Percentiles rank a stretch among this genome's conserved stretches.
Evolutionary conservation across 257 asterid genomes (phyloP).

Genomic region (Eucommia ulmoides): DNA sequence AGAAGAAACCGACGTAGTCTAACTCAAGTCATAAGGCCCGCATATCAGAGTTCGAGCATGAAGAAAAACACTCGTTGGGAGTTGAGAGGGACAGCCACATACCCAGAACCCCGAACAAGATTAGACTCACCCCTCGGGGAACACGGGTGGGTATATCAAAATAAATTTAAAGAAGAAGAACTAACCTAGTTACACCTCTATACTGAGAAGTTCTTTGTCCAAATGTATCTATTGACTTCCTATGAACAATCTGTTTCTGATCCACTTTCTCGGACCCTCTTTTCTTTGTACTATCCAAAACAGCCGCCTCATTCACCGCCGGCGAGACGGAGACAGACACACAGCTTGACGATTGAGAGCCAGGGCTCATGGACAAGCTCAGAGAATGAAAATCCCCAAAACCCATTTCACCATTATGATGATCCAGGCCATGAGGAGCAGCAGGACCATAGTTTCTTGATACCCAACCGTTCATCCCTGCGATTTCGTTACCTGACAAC

Average conservation of each 20-base stretch:
- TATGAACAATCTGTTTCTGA: constrained; percentile 65
- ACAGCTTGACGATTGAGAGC: constrained; percentile 85
- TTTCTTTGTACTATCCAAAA: constrained; percentile 52
- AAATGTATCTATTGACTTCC: constrained; percentile 89
- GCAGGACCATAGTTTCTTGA: constrained; percentile 26
- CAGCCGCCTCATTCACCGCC: constrained; percentile 30
- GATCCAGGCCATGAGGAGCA: constrained; percentile 22
- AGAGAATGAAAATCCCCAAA: constrained; percentile 68
- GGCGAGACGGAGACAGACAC: constrained; percentile 49
- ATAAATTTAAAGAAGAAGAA: constrained; percentile 6
- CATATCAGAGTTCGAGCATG: too few species aligned
- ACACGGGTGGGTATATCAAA: too few species aligned
- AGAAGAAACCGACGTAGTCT: too few species aligned
- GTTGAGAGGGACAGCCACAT: too few species aligned
- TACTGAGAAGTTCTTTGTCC: constrained; percentile 95
- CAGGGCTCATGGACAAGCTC: constrained; percentile 90
- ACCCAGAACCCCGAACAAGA: too few species aligned
- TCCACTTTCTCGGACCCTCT: constrained; percentile 55
- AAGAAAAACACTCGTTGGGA: not conserved
- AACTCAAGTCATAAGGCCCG: too few species aligned
- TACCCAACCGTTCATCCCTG: constrained; percentile 47
- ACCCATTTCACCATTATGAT: constrained; percentile 38
- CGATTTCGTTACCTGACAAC: constrained; percentile 25
- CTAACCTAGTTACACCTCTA: constrained; percentile 91
- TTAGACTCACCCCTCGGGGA: too few species aligned